A percentile compares a stretch with the other conserved stretches of the same genome.
Conservation (phyloP, 1,139 yeast genomes). For the Meyerozyma guilliermondii region DNA sequence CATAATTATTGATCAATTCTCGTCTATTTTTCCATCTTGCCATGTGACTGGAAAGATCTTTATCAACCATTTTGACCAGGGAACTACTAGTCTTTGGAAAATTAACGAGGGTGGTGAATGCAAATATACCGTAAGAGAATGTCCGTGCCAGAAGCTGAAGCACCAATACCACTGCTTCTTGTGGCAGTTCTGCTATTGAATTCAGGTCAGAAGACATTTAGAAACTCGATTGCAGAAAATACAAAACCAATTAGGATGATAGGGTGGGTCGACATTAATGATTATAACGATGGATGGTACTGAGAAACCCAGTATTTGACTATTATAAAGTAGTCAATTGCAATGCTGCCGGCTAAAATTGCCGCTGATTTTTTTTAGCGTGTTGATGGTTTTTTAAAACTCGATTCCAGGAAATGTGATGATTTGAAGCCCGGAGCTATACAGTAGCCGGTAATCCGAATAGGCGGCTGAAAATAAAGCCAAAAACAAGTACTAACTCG, state of each 20-base stretch:
- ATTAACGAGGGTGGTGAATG: neutral
- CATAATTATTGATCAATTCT: neutral
- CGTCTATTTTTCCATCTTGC: neutral
- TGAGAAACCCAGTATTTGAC: too few relatives aligned
- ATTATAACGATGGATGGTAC: too few relatives aligned
- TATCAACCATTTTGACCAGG: neutral
- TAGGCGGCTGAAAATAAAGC: too few relatives aligned
- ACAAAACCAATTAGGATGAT: neutral
- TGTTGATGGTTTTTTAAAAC: too few relatives aligned
- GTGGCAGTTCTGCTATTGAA: neutral
- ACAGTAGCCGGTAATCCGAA: neutral
- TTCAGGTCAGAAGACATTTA: neutral
- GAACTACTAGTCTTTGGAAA: neutral
- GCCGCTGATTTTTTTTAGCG: neutral
- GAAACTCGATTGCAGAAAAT: neutral
- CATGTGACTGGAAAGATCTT: neutral
- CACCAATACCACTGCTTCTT: neutral
- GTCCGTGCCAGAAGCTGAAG: neutral
- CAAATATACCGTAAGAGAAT: neutral
- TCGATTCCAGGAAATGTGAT: neutral
- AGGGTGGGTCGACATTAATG: neutral
- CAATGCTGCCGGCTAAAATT: neutral
- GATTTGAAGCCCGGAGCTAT: neutral
- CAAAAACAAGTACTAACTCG: too few relatives aligned
- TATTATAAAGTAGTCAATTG: too few relatives aligned